phyloP scores from a whole-genome alignment of 257 asterid genomes.

The Salvia miltiorrhiza region DNA sequence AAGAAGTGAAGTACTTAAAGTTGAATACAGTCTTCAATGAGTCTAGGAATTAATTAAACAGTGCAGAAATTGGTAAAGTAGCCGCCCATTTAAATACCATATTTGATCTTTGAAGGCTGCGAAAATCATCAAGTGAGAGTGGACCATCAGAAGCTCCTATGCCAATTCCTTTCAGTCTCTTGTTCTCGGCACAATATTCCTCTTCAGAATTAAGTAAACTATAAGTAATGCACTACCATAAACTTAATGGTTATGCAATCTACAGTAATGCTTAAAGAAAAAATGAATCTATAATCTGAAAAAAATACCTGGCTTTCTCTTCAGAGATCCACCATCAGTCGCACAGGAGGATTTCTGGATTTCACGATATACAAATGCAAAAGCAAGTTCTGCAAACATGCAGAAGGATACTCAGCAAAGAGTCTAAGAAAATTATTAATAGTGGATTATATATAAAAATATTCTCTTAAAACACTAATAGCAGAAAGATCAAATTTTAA shows the following conservation, averaged over 20 bases:
- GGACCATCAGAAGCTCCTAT: conserved; percentile 93
- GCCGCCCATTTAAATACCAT: conserved; percentile 42
- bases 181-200: conserved; percentile 64
- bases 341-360: conserved; percentile 36
- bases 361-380: conserved; percentile 94
- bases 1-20: neutral
- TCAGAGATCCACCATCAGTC: conserved; percentile 45
- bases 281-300: neutral
- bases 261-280: neutral
- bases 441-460: neutral
- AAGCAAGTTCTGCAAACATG: conserved; percentile 61
- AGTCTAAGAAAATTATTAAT: neutral
- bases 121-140: conserved; percentile 89
- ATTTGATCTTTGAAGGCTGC: conserved; percentile 90
- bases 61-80: neutral
- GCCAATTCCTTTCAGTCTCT: conserved; percentile 91
- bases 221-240: conserved; percentile 22
- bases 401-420: conserved; percentile 17
- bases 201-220: conserved; percentile 40
- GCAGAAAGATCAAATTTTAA: conserved; percentile 4
- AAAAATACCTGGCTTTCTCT: conserved; percentile 86
- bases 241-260: neutral
- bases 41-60: neutral
- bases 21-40: conserved; percentile 13
- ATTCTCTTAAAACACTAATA: conserved; percentile 11